A percentile compares a stretch with the other conserved stretches of the same genome.
These are phyloP conservation scores for Aspergillus sp. DNA, from an alignment of 2,329 filamentous ascomycete species.

Conservation along the genomic window DNA sequence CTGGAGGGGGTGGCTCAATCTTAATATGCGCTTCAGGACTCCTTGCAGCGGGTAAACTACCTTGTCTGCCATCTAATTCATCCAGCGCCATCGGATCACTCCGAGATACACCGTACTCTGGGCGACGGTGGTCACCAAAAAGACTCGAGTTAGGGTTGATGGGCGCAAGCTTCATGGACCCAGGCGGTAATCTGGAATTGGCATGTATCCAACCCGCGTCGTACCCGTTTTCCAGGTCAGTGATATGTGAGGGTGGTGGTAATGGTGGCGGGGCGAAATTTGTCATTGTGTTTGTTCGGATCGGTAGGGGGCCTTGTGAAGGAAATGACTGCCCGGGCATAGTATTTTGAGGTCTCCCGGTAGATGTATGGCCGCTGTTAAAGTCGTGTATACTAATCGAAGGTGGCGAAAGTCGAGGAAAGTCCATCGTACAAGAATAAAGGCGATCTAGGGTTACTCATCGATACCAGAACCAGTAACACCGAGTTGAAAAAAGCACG, in stretches of 20 bases:
- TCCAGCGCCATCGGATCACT: conserved; percentile 38
- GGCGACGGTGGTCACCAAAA: conserved; percentile 44
- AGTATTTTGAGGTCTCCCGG: conserved; percentile 38
- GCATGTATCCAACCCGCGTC: conserved; percentile 65
- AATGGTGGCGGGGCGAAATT: conserved; percentile 59
- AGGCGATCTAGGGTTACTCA: conserved; percentile 21
- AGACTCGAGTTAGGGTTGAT: conserved; percentile 53
- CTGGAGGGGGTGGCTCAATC: conserved; percentile 34
- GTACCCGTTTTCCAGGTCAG: conserved; percentile 55
- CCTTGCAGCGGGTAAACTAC: conserved; percentile 26
- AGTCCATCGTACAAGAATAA: conserved; percentile 44
- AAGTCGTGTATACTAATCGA: conserved; percentile 46
- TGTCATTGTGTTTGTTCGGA: conserved; percentile 55
- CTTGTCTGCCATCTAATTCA: conserved; percentile 36
- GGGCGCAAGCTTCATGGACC: conserved; percentile 49
- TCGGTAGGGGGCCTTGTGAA: conserved; percentile 60
- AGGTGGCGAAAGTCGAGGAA: conserved; percentile 41
- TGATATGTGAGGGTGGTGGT: conserved; percentile 63
- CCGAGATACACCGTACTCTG: conserved; percentile 31
- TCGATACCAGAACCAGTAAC: conserved; percentile 11
- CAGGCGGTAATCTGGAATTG: conserved; percentile 52
- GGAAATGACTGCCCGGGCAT: conserved; percentile 43
- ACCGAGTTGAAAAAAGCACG: not conserved
- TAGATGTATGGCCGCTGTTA: conserved; percentile 32
- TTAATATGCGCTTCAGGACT: conserved; percentile 37